These are phyloP conservation scores for Cercospora zeae-maydis DNA, from an alignment of 2,329 filamentous ascomycete species.

Conservation along the genomic window DNA sequence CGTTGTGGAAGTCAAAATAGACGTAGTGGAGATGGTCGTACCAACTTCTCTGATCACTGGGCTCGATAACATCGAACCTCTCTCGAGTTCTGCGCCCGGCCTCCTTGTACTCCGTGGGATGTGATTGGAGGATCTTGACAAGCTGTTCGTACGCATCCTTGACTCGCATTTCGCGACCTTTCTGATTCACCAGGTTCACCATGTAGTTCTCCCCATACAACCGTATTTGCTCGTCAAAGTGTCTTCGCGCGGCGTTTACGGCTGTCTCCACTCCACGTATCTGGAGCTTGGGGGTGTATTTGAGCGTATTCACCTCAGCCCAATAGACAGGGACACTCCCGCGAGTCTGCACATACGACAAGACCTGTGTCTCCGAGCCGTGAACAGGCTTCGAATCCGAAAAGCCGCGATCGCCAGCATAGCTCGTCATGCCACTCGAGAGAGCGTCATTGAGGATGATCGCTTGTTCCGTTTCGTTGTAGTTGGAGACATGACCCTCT, in stretches of 20 bases:
- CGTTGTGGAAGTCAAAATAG: slow-evolving; percentile 98
- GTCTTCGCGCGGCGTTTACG: slow-evolving; percentile 71
- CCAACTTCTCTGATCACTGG: slow-evolving; percentile 55
- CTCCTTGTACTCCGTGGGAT: slow-evolving; percentile 63
- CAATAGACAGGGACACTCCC: slow-evolving; percentile 95
- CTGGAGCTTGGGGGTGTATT: slow-evolving; percentile 87
- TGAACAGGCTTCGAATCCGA: slow-evolving; percentile 66
- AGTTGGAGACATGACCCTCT: slow-evolving; percentile 93
- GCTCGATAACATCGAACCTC: slow-evolving; percentile 76
- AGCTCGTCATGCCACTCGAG: slow-evolving; percentile 70
- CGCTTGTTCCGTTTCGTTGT: slow-evolving; percentile 96
- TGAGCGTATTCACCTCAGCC: slow-evolving; percentile 90
- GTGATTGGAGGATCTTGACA: slow-evolving; percentile 69
- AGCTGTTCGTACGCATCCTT: slow-evolving; percentile 94
- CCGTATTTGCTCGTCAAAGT: slow-evolving; percentile 90
- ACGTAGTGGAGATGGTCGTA: slow-evolving; percentile 89
- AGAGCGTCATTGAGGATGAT: slow-evolving; percentile 80
- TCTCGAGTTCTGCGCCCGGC: slow-evolving; percentile 64
- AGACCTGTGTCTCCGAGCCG: slow-evolving; percentile 76
- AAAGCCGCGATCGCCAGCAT: slow-evolving; percentile 71
- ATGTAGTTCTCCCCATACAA: slow-evolving; percentile 96
- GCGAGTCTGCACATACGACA: slow-evolving; percentile 94
- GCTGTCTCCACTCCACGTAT: slow-evolving; percentile 81
- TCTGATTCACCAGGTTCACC: slow-evolving; percentile 96
- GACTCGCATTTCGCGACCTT: slow-evolving; percentile 80